phyloP scores from a whole-genome alignment of 2,329 filamentous ascomycete genomes.

The Talaromyces sp. region DNA sequence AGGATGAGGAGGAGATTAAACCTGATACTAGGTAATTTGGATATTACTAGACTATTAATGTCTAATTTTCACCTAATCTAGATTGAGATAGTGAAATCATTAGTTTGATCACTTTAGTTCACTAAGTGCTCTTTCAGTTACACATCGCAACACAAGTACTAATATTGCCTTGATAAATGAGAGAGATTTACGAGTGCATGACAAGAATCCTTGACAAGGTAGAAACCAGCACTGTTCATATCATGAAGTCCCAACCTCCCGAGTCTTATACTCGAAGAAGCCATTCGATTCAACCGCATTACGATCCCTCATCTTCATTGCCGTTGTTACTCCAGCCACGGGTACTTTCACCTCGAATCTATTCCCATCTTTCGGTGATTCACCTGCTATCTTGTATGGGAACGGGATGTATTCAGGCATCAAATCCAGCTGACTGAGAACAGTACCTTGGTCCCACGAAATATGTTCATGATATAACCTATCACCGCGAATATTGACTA shows the following conservation, averaged over 20 bases:
- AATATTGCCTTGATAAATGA: too few species aligned
- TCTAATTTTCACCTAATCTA: too few species aligned
- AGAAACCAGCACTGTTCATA: neutral
- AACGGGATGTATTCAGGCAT: constrained; percentile 62
- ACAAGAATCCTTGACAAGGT: too few species aligned
- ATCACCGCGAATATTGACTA: constrained; percentile 65
- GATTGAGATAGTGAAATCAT: neutral
- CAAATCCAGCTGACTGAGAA: constrained; percentile 57
- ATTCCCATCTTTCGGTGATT: constrained; percentile 33
- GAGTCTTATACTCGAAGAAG: constrained; percentile 46
- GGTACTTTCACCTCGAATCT: constrained; percentile 57
- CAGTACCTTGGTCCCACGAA: constrained; percentile 62
- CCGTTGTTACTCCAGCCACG: constrained; percentile 52
- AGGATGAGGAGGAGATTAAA: constrained; percentile 59
- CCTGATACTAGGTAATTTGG: constrained; percentile 52
- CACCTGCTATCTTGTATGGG: constrained; percentile 49
- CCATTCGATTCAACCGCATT: constrained; percentile 49
- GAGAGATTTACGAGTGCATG: too few species aligned
- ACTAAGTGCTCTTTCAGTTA: neutral
- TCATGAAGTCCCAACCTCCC: constrained; percentile 18
- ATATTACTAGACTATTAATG: constrained; percentile 32
- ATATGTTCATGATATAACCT: constrained; percentile 67
- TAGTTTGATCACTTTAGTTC: neutral
- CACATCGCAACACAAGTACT: neutral
- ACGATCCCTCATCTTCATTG: constrained; percentile 49